Evolutionary conservation across 2,329 filamentous ascomycete species (phyloP).

Genomic region (Periconia digitata): DNA sequence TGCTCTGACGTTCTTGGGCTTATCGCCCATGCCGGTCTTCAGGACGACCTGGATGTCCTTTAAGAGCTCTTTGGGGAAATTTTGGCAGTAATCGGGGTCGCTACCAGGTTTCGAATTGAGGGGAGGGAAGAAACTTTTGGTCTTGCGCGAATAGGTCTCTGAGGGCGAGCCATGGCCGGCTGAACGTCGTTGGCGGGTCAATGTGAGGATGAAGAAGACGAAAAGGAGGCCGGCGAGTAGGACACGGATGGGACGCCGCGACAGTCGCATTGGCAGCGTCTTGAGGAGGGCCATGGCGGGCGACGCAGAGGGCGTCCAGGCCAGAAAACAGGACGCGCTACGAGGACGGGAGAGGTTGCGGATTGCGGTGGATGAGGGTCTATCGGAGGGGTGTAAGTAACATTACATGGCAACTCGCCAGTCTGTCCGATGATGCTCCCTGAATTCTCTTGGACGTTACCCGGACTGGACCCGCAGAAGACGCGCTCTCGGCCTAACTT

Average conservation of each 20-base stretch:
- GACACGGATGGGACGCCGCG: conserved; percentile 19
- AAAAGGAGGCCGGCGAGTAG: conserved; percentile 35
- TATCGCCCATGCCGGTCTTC: conserved; percentile 53
- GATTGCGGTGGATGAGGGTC: conserved; percentile 2
- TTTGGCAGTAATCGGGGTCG: conserved; percentile 42
- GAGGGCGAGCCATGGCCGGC: conserved; percentile 17
- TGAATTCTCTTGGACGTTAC: conserved; percentile 4
- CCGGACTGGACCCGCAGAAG: neutral
- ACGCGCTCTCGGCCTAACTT: neutral
- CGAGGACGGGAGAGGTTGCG: neutral
- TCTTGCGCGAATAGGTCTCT: conserved; percentile 28
- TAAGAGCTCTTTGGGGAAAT: conserved; percentile 46
- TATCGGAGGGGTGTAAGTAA: conserved; percentile 4
- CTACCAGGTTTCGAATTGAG: conserved; percentile 30
- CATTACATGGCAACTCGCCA: neutral
- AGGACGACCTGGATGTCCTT: conserved; percentile 50
- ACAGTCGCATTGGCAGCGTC: conserved; percentile 11
- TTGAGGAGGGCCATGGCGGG: conserved; percentile 8
- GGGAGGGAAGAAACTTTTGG: conserved; percentile 41
- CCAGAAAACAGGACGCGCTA: conserved; percentile 8
- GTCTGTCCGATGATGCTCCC: conserved; percentile 3
- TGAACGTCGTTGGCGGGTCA: conserved; percentile 22
- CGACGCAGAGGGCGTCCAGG: conserved; percentile 12
- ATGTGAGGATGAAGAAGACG: conserved; percentile 33
- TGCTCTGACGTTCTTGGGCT: conserved; percentile 42